These are phyloP conservation scores for Solanum sitiens DNA, from an alignment of 257 asterid genomes.

Conservation along the genomic window DNA sequence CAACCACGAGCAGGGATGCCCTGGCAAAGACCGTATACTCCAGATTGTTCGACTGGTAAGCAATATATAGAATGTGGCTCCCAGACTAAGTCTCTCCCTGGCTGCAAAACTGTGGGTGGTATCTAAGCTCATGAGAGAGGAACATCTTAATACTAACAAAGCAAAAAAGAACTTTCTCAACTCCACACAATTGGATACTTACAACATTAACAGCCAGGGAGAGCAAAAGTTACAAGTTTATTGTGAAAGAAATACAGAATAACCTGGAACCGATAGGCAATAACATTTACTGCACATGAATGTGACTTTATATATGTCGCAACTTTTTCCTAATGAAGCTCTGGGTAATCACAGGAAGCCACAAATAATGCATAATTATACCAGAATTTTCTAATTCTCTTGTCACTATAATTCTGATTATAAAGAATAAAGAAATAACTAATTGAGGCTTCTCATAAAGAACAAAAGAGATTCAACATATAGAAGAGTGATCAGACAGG, in stretches of 20 bases:
- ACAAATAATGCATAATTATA: neutral
- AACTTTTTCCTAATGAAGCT: neutral
- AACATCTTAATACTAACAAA: neutral
- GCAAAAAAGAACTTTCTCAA: neutral
- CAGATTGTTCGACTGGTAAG: conserved; percentile 90
- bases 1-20: conserved; percentile 86
- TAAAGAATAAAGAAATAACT: neutral
- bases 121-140: neutral
- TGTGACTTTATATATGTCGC: neutral
- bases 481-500: neutral
- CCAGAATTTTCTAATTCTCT: neutral
- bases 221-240: neutral
- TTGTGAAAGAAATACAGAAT: neutral
- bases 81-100: neutral
- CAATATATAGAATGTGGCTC: neutral
- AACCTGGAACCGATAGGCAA: neutral
- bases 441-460: neutral
- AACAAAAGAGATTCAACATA: neutral
- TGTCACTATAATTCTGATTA: neutral
- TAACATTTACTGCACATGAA: neutral
- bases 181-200: neutral
- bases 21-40: conserved; percentile 90
- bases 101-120: neutral
- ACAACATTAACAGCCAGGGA: neutral
- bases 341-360: neutral